Evolutionary conservation across 495 filamentous ascomycete species (phyloP), one percentile per base, ranked within the genome.

Genomic region (Pseudoneurospora amorphoporcata): DNA sequence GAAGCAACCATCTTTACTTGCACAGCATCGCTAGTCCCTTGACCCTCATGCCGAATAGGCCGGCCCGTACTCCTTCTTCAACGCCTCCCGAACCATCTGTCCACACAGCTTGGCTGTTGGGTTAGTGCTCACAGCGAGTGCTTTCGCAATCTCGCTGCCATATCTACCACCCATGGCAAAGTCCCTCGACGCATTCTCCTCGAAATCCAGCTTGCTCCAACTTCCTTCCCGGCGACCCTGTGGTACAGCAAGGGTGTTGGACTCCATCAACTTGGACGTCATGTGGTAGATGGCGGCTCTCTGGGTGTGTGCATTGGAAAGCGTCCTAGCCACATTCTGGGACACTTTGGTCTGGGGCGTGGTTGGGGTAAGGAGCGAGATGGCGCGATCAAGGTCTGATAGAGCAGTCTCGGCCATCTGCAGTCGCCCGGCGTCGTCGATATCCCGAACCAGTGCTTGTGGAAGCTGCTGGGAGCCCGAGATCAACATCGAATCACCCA

Each of bases 31-130:
- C 14, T 6, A 17, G 29, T 35, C 14, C 29, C 16, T 32, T 72
- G 37, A 35, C 14, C 29, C 40, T 80, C 65, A 84, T 74, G 68
- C 71, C 53, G 75, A 77, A 74, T 79, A 82, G 37, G 75, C 77
- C 9, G 81, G 78, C 2, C 84, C 84, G 70, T 86, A 86, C 82
- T 97, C 94, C 83, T 90, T 92, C 83, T 86, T 90, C 87, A 97
- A 88, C 47, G 92, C 92, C 83, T 95, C 91, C 80, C 88, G 90
- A 12, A 97, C 92, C 83, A 97, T 95, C 39, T 88, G 88, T 16
- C 93, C 94, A 82, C 94, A 97, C 77, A 96, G 85, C 84, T 94
- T 96, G 37, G 93, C 93, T 75, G 92, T 92, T 40, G 94, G 94
- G 84, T 97, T 97, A 53, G 90, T 92, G 81, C 87, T 86, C 65